Conservation (phyloP, 225 moss, liverwort and hornwort genomes). For the Climacium dendroides region DNA sequence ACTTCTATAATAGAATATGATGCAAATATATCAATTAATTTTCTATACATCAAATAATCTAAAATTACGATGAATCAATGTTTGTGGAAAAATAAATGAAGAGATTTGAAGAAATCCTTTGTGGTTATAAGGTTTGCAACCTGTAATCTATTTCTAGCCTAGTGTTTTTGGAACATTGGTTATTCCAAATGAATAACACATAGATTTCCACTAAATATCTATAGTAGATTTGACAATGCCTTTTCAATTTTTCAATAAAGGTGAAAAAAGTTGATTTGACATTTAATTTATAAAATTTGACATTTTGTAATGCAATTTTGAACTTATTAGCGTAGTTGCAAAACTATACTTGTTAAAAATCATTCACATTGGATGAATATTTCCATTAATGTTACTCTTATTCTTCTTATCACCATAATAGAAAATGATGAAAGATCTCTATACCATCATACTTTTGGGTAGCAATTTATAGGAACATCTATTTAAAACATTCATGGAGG, state of each 20-base stretch:
- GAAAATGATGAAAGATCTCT: neutral
- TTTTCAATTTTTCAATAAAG: neutral
- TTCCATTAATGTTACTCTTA: neutral
- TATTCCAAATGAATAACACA: accelerated
- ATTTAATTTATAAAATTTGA: neutral
- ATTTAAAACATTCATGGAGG: neutral
- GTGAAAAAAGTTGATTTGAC: neutral
- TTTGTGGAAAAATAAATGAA: too few relatives aligned
- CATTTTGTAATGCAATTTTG: neutral
- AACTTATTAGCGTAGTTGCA: neutral
- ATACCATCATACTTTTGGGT: neutral
- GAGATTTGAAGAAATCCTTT: too few relatives aligned
- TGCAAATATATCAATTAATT: too few relatives aligned
- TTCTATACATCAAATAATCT: too few relatives aligned
- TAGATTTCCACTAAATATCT: neutral
- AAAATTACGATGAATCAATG: too few relatives aligned
- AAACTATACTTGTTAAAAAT: neutral
- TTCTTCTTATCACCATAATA: neutral
- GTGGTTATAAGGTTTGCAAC: neutral
- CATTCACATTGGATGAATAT: neutral
- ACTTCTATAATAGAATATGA: too few relatives aligned
- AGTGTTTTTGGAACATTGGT: accelerated
- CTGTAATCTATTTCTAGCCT: neutral
- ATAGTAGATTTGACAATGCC: neutral
- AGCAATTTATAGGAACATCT: neutral